phyloP scores from a whole-genome alignment of 768 basidiomycete genomes.

The Pholiota conissans region DNA sequence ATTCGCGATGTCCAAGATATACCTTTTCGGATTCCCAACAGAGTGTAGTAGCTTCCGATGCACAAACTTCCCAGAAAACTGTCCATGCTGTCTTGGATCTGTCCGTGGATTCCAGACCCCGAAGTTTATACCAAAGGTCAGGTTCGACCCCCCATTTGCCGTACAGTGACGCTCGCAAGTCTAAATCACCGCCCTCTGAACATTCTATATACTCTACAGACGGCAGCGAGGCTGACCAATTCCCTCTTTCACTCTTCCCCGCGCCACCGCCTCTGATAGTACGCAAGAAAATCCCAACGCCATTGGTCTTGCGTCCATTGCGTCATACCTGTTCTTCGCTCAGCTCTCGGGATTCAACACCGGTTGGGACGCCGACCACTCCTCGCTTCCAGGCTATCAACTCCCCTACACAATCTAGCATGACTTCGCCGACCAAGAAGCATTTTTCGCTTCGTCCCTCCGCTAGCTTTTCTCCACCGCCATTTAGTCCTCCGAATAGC shows the following conservation, averaged over 20 bases:
- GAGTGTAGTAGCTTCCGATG: slow-evolving; percentile 4
- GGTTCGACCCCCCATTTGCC: slow-evolving; percentile 28
- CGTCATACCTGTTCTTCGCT: slow-evolving; percentile 28
- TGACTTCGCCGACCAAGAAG: slow-evolving; percentile 22
- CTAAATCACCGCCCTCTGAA: slow-evolving; percentile 12
- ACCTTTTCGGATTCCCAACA: slow-evolving; percentile 4
- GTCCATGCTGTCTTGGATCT: slow-evolving; percentile 20
- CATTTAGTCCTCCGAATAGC: slow-evolving; percentile 35
- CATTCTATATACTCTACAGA: slow-evolving; percentile 16
- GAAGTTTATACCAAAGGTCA: slow-evolving; percentile 19
- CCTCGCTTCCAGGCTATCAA: slow-evolving; percentile 20
- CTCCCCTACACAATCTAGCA: slow-evolving; percentile 20
- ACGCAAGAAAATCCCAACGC: slow-evolving; percentile 37
- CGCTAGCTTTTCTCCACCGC: slow-evolving; percentile 28
- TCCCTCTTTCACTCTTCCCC: slow-evolving; percentile 35
- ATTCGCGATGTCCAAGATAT: slow-evolving; percentile 17
- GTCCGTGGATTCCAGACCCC: slow-evolving; percentile 17
- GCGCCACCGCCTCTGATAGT: slow-evolving; percentile 36
- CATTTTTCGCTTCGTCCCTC: slow-evolving; percentile 21
- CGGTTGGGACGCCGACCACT: slow-evolving; percentile 42
- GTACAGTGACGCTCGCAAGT: slow-evolving; percentile 9
- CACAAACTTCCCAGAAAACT: slow-evolving; percentile 13
- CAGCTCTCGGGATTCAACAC: slow-evolving; percentile 41
- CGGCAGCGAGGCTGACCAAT: slow-evolving; percentile 17
- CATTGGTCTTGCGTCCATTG: slow-evolving; percentile 35